phyloP scores from a whole-genome alignment of 2,329 filamentous ascomycete genomes.

The Sarocladiaceae sp. region DNA sequence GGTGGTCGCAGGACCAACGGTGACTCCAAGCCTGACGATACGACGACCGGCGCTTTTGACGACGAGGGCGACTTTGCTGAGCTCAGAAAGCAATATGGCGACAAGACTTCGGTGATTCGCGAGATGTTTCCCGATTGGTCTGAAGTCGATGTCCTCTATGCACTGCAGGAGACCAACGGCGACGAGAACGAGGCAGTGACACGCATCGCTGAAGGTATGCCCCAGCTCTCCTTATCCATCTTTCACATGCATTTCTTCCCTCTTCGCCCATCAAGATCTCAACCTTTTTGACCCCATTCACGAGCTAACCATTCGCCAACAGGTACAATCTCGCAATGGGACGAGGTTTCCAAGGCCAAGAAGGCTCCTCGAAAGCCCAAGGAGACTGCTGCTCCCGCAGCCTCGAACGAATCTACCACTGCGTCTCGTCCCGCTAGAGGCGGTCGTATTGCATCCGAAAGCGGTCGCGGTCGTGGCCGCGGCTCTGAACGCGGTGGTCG shows the following conservation, averaged over 20 bases:
- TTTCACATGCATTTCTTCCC: neutral
- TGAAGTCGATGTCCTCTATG: slow-evolving; percentile 88
- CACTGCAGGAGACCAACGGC: slow-evolving; percentile 80
- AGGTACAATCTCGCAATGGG: slow-evolving; percentile 80
- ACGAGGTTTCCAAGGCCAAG: slow-evolving; percentile 74
- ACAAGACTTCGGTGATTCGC: slow-evolving; percentile 73
- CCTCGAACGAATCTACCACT: slow-evolving; percentile 39
- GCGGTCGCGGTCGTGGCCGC: slow-evolving; percentile 55
- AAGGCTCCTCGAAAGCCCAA: slow-evolving; percentile 73
- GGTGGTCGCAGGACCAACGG: slow-evolving; percentile 71
- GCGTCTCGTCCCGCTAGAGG: slow-evolving; percentile 47
- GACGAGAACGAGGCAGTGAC: slow-evolving; percentile 70
- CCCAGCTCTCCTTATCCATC: neutral
- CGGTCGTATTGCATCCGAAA: slow-evolving; percentile 55
- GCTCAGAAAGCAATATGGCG: slow-evolving; percentile 83
- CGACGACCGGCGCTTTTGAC: slow-evolving; percentile 54
- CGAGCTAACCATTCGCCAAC: slow-evolving; percentile 13
- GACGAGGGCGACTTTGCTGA: slow-evolving; percentile 88
- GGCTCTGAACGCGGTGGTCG: slow-evolving; percentile 56
- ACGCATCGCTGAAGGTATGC: slow-evolving; percentile 70
- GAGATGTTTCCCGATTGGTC: slow-evolving; percentile 96
- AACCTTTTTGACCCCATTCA: slow-evolving; percentile 7
- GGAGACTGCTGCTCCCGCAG: slow-evolving; percentile 43
- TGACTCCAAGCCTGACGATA: slow-evolving; percentile 54
- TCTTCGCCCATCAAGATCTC: neutral